These are phyloP conservation scores for Pyrenophora seminiperda DNA, from an alignment of 2,329 filamentous ascomycete species.

Conservation along the genomic window DNA sequence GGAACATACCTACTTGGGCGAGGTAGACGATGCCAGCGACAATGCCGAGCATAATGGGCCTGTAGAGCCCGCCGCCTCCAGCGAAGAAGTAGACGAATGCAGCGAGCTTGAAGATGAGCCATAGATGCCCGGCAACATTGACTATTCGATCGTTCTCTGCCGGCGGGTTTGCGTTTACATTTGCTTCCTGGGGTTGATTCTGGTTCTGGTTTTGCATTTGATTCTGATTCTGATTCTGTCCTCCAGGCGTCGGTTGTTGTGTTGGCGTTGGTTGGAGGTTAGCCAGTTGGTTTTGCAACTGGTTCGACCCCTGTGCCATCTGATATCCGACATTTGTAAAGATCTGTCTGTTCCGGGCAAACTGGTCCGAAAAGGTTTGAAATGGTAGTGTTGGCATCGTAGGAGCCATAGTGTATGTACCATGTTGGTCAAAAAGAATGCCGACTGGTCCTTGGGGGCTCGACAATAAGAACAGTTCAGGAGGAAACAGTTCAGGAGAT, in stretches of 20 bases:
- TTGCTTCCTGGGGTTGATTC: conserved; percentile 12
- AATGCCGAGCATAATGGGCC: conserved; percentile 48
- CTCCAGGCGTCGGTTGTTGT: conserved; percentile 19
- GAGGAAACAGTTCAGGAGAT: no score
- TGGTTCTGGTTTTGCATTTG: conserved; percentile 19
- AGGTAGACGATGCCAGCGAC: conserved; percentile 51
- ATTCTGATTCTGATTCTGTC: conserved; percentile 20
- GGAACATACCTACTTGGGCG: conserved; percentile 50
- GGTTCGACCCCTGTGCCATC: conserved; percentile 27
- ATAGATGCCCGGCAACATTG: conserved; percentile 51
- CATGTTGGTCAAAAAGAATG: conserved; percentile 43
- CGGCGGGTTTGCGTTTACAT: conserved; percentile 16
- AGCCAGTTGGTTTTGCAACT: conserved; percentile 26
- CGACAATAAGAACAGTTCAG: conserved; percentile 44
- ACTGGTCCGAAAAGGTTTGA: conserved; percentile 42
- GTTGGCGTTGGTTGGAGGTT: conserved; percentile 25
- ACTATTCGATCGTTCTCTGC: conserved; percentile 34
- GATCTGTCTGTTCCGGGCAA: conserved; percentile 41
- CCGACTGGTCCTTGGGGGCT: conserved; percentile 46
- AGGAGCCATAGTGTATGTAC: conserved; percentile 43
- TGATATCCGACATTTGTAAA: conserved; percentile 40
- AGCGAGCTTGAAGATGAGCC: conserved; percentile 64
- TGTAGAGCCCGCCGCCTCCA: conserved; percentile 51
- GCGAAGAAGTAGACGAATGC: conserved; percentile 64
- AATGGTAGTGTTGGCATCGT: conserved; percentile 35